phyloP scores from a whole-genome alignment of 169 alveolate species.

The Plasmodium gaboni region DNA sequence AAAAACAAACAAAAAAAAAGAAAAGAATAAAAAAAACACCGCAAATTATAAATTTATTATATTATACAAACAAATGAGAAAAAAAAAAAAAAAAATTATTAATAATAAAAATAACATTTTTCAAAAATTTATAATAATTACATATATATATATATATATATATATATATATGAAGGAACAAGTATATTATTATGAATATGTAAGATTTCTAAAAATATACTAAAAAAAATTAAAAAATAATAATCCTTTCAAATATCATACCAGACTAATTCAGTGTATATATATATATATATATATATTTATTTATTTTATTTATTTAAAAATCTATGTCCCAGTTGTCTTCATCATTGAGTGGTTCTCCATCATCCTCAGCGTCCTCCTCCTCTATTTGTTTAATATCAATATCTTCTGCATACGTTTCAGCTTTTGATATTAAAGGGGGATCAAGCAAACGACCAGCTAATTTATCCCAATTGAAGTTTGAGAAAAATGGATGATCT shows the following conservation, averaged over 20 bases:
- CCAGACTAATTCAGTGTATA: neutral
- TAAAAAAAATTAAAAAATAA: conserved; percentile 3
- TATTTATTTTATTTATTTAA: neutral
- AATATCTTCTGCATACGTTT: conserved; percentile 82
- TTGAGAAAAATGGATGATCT: conserved; percentile 86
- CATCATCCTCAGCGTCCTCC: conserved; percentile 32
- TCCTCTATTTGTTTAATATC: conserved; percentile 72
- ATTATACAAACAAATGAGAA: no score
- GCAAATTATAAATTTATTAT: no score
- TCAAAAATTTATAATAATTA: no score
- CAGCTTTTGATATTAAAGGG: conserved; percentile 89
- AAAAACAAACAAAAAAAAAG: no score
- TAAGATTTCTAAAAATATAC: no score
- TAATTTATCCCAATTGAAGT: conserved; percentile 92
- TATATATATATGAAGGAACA: no score
- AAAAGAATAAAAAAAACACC: no score
- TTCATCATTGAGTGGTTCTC: conserved; percentile 24
- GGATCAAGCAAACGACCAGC: conserved; percentile 90
- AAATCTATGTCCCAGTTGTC: conserved; percentile 68
- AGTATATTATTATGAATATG: no score
- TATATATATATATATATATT: neutral
- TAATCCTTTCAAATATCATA: neutral
- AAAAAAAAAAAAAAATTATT: no score
- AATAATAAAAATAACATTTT: no score
- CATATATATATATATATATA: no score